phyloP scores from a whole-genome alignment of 1,139 yeast genomes.

The Sugiyamaella castrensis region DNA sequence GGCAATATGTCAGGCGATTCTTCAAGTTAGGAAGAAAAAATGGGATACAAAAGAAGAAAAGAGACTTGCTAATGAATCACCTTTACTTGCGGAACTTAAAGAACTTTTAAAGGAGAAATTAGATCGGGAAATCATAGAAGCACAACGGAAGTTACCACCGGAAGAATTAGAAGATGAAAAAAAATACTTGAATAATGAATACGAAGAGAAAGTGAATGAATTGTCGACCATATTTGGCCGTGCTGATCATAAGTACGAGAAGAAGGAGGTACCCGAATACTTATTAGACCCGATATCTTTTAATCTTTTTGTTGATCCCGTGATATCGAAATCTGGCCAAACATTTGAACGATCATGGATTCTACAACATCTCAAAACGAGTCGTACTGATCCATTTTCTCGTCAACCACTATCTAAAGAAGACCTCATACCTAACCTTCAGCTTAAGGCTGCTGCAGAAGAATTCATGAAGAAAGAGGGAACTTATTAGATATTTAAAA shows the following conservation, averaged over 20 bases:
- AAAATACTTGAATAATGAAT: slow-evolving; percentile 29
- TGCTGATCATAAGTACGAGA: slow-evolving; percentile 26
- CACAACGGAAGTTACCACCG: slow-evolving; percentile 21
- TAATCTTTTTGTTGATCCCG: slow-evolving; percentile 47
- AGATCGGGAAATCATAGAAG: slow-evolving; percentile 23
- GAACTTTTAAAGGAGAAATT: slow-evolving; percentile 32
- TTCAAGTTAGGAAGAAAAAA: slow-evolving; percentile 33
- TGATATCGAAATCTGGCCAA: slow-evolving; percentile 50
- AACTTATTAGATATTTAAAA: slow-evolving; percentile 8
- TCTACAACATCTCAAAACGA: slow-evolving; percentile 40
- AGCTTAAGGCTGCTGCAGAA: slow-evolving; percentile 44
- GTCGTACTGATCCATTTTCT: slow-evolving; percentile 45
- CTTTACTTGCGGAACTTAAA: slow-evolving; percentile 34
- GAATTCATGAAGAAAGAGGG: slow-evolving; percentile 23
- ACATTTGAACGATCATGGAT: slow-evolving; percentile 47
- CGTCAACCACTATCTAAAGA: slow-evolving; percentile 40
- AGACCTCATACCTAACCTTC: slow-evolving; percentile 47
- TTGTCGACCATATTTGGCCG: slow-evolving; percentile 33
- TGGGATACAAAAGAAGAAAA: slow-evolving; percentile 31
- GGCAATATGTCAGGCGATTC: slow-evolving; percentile 31
- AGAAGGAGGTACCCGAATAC: slow-evolving; percentile 44
- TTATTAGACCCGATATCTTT: slow-evolving; percentile 50
- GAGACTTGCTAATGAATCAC: slow-evolving; percentile 27
- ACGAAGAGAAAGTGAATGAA: slow-evolving; percentile 31
- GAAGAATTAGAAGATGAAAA: slow-evolving; percentile 29